Base-by-base conservation (phyloP, 371 early-diverging fungal species). In the Coemansia sp. region DNA sequence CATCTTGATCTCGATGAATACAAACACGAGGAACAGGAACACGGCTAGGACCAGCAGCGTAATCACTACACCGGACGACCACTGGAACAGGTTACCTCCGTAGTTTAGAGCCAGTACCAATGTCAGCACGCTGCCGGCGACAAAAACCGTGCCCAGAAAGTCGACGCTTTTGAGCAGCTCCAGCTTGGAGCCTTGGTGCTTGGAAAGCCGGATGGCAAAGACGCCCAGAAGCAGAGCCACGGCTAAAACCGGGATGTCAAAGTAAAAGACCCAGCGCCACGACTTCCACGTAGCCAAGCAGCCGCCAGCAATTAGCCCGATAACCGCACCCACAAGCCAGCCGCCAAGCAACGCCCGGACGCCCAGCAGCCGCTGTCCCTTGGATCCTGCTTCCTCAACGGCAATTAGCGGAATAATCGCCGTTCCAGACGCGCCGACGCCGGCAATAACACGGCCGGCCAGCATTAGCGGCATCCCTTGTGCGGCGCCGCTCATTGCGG, bases 201-300 rank as follows among this genome's bases (percentile, higher is more conserved):
- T 11, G 6, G 34, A 2, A 7, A 16, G 16, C 10, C 81, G 81
- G 24, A 87, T 75, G n/a, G 87, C 51, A 40, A 89, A 60, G 16
- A 72, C 37, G 38, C 87, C 67, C 12, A 85, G 65, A 8, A 79
- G 31, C 38, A 85, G 66, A 1, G 87, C 77, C 37, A 88, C 55
- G 5, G 57, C 83, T 2, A 86, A 77, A 24, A 87, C 48, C 1
- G 88, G 88, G 5, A 88, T 57, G 68, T 90, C 89, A 66, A 89
- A 83, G 69, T 87, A 90, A 67, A 91, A 92, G 24, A 84, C 82
- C 90, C 89, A 90, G 54, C 85, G 81, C 75, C 84, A 74, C 10
- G 78, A 78, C n/a, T 60, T 61, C 38, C 82, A 52, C 56, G 83
- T 82, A 7, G 85, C 66, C 60, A 92, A 81, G 2, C 81, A 81